Percentiles rank a stretch among this genome's conserved stretches.
Conservation (phyloP, 2,329 filamentous ascomycete species). For the Akanthomyces lecanii region DNA sequence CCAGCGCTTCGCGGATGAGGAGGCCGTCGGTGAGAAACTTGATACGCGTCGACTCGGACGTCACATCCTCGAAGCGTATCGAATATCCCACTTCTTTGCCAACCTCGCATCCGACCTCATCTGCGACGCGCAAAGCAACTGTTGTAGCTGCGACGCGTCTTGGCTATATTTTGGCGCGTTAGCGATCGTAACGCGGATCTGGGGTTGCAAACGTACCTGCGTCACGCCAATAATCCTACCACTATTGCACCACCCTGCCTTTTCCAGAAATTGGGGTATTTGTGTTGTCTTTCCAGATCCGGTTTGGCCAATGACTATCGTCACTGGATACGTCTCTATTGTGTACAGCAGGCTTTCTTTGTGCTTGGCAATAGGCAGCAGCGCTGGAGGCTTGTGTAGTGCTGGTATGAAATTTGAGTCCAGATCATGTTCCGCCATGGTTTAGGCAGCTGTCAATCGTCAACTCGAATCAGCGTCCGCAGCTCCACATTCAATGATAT, state of each 20-base stretch:
- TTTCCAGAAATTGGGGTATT: conserved; percentile 84
- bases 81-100: conserved; percentile 93
- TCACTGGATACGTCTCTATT: conserved; percentile 78
- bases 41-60: conserved; percentile 77
- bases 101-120: conserved; percentile 80
- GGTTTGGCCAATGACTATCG: conserved; percentile 88
- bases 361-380: conserved; percentile 85
- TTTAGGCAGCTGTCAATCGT: not conserved
- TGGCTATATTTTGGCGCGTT: conserved; percentile 52
- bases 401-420: conserved; percentile 67
- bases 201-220: conserved; percentile 58
- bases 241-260: conserved; percentile 82
- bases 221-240: conserved; percentile 84
- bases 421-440: conserved; percentile 55
- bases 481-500: not conserved
- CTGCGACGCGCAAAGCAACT: conserved; percentile 81
- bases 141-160: conserved; percentile 87
- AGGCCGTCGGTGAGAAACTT: conserved; percentile 96
- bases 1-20: conserved; percentile 83
- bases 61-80: conserved; percentile 88
- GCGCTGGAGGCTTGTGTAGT: conserved; percentile 75
- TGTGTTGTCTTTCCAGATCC: conserved; percentile 89
- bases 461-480: not conserved
- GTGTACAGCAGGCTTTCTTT: conserved; percentile 76
- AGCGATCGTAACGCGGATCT: conserved; percentile 15